Base-by-base conservation (phyloP, 768 basidiomycete species). In the Gyrodon lividus region DNA sequence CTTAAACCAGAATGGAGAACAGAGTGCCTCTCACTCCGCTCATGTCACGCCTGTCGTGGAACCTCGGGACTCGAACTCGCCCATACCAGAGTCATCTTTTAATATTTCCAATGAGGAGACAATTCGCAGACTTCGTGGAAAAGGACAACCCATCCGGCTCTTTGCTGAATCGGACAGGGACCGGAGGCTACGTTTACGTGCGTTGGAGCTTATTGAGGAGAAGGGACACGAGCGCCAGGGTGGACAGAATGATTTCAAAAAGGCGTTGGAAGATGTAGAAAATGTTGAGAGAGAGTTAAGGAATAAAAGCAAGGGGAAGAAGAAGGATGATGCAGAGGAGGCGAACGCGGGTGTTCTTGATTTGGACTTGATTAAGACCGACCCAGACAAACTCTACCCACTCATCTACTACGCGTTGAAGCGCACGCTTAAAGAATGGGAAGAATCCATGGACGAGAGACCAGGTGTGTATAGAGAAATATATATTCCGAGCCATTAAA, bases 121-220 rank as follows among this genome's bases (percentile, higher is more conserved):
- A 12, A 77, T 94, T 50, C 86, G 92, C 8, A 82, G 97, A 19
- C 81, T 99, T 13, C 86, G 97, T 41, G 75, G 81, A 22, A 96
- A 97, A 65, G 92, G 90, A 20, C 95, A 98, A 65, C 97, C 97
- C 4, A 89, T 98, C 55, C 83, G 93, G 24, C 74, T 99, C 8
- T 99, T 99, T 63, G 97, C 86, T 28, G 97, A 99, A 68, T 84
- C 86, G 0, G 97, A 99, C 74, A 92, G 94, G 73, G 97, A 98
- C 23, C 80, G 97, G 9, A 77, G 94, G 28, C 72, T 98, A 13
- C 84, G 97, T 13, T 73, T 99, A 13, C 83, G 97, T 46, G 96
- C 97, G 1, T 74, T 99, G 14, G 97, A 99, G 66, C 82, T 99
- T 33, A 90, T 98, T 49, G 97, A 99, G 64, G 92, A 94, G 71